Evolutionary conservation across 495 filamentous ascomycete genomes (phyloP).

Genomic region (Annulohypoxylon nitens): DNA sequence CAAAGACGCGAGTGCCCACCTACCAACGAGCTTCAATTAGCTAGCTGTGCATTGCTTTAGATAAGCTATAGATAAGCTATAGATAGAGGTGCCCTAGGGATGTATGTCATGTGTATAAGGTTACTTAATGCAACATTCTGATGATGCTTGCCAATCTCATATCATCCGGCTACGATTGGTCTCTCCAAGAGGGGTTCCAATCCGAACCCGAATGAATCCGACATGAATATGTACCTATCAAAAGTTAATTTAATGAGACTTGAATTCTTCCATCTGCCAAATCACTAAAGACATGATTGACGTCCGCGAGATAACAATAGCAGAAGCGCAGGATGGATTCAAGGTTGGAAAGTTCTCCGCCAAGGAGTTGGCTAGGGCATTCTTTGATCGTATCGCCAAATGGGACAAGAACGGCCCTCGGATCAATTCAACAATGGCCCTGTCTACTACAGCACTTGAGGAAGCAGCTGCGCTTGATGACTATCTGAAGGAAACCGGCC

Average conservation of each 20-base stretch:
- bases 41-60: neutral
- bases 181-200: neutral
- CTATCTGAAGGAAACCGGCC: slow-evolving; percentile 20
- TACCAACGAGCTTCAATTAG: neutral
- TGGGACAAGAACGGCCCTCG: slow-evolving; percentile 43
- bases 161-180: neutral
- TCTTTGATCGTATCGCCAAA: slow-evolving; percentile 38
- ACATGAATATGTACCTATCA: neutral
- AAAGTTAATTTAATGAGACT: neutral
- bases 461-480: slow-evolving; percentile 35
- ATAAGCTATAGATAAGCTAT: neutral
- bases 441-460: slow-evolving; percentile 37
- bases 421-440: slow-evolving; percentile 45
- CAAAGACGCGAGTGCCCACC: neutral
- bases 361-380: slow-evolving; percentile 35
- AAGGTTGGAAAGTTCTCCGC: slow-evolving; percentile 37
- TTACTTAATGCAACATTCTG: neutral
- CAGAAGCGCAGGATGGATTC: slow-evolving; percentile 39
- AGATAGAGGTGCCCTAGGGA: neutral
- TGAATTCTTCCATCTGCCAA: neutral
- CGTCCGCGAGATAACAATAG: slow-evolving; percentile 46
- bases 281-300: slow-evolving; percentile 27
- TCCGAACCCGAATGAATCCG: neutral
- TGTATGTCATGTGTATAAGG: neutral
- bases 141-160: neutral